Evolutionary conservation across 2,329 filamentous ascomycete species (phyloP), one percentile per base, ranked within the genome.

Genomic region (Aspergillus pseudoviridinutans): DNA sequence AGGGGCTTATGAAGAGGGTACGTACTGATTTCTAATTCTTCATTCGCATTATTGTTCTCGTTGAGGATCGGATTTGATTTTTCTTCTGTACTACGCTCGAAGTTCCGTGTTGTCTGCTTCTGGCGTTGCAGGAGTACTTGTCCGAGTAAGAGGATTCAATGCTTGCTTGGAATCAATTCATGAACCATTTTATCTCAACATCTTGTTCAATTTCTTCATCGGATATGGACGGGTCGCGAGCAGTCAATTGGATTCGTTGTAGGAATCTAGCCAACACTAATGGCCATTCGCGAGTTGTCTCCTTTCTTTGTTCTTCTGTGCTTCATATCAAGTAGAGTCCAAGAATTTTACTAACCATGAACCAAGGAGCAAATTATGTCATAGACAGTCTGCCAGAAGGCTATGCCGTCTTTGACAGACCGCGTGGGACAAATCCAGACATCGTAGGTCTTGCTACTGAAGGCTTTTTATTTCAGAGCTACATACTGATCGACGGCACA

Each of bases 351-450:
- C 53, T 46, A 20, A 42, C 22, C 50, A 17, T 17, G 2, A 32
- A 17, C 4, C 25, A 53, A 79, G 77, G 76, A 2, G 67, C 77
- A 10, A 68, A 68, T 1, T 86, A 86, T 66, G 74, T 71, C 1
- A 73, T 87, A 0, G 78, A 84, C 54, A 66, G 68, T 17, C 69
- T 87, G 0, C 85, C 85, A 1, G 67, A 76, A 3, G 83, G 83
- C 2, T 87, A 84, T 65, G 72, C 70, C 0, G 64, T 85, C 0
- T 82, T 79, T 63, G 77, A 84, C 50, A 76, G 79, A 27, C 71
- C 77, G 1, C 76, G 83, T n/a, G 65, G 65, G 2, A 74, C 64
- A 2, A 70, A 76, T 44, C 74, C 56, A 50, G 57, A 57, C 0
- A 64, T 69, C 50, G 74, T 78, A 44, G 67, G 74, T 65, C 51